Conservation (phyloP, 495 filamentous ascomycete genomes). For the Aspergillus sparsus region DNA sequence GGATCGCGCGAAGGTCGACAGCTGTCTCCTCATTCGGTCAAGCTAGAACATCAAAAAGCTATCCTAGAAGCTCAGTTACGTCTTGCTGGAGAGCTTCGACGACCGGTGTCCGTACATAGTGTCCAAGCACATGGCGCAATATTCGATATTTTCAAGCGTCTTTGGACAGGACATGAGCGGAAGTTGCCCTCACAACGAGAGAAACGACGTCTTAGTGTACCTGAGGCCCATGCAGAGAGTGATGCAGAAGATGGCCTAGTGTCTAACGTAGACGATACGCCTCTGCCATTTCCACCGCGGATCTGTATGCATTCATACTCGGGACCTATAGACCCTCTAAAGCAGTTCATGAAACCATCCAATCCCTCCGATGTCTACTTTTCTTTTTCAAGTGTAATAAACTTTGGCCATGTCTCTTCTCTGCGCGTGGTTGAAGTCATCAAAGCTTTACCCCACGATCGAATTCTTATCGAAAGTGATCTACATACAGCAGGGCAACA, state of each 20-base stretch:
- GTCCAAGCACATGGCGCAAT: slow-evolving; percentile 87
- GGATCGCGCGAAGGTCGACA: slow-evolving; percentile 78
- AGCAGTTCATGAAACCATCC: slow-evolving; percentile 72
- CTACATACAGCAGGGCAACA: slow-evolving; percentile 77
- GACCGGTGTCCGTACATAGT: slow-evolving; percentile 85
- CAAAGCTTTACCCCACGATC: slow-evolving; percentile 70
- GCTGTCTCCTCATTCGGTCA: slow-evolving; percentile 73
- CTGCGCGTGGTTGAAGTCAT: slow-evolving; percentile 65
- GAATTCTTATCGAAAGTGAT: slow-evolving; percentile 86
- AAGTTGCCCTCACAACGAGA: slow-evolving; percentile 65
- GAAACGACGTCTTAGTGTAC: slow-evolving; percentile 42
- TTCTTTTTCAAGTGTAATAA: slow-evolving; percentile 84
- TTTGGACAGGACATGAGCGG: slow-evolving; percentile 84
- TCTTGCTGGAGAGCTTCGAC: slow-evolving; percentile 77
- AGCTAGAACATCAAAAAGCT: slow-evolving; percentile 72
- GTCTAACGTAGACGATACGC: slow-evolving; percentile 32
- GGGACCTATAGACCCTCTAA: slow-evolving; percentile 72
- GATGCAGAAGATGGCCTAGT: slow-evolving; percentile 36
- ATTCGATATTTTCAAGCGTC: slow-evolving; percentile 68
- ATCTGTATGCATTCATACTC: slow-evolving; percentile 95
- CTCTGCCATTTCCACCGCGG: slow-evolving; percentile 77
- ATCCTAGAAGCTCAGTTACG: slow-evolving; percentile 80
- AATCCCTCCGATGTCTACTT: slow-evolving; percentile 81
- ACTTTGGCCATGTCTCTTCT: slow-evolving; percentile 62
- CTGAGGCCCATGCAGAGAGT: slow-evolving; percentile 32